Conservation (phyloP, 2,329 filamentous ascomycete species). For the Leptographium galeiforme region DNA sequence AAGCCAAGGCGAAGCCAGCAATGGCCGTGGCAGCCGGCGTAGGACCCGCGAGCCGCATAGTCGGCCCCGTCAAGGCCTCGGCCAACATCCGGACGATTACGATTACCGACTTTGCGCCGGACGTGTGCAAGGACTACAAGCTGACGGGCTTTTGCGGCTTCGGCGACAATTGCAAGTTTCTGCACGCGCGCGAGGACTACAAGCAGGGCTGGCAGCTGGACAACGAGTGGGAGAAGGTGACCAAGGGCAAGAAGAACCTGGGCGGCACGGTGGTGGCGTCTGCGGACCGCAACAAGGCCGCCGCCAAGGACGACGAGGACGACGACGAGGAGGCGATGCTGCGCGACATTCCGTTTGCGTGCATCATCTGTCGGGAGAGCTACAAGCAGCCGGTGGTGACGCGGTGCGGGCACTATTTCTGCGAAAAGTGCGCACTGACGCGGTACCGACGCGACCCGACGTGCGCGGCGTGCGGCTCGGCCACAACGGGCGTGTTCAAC, state of each 20-base stretch:
- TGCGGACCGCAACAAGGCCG: slow-evolving; percentile 31
- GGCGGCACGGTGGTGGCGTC: slow-evolving; percentile 49
- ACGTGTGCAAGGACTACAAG: slow-evolving; percentile 74
- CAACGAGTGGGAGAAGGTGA: slow-evolving; percentile 78
- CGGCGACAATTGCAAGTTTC: slow-evolving; percentile 70
- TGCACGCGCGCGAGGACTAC: slow-evolving; percentile 65
- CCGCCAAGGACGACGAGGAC: slow-evolving; percentile 27
- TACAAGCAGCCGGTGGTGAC: slow-evolving; percentile 77
- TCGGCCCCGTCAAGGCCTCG: slow-evolving; percentile 78
- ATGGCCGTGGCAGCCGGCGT: not conserved
- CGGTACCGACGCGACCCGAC: slow-evolving; percentile 76
- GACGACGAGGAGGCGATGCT: slow-evolving; percentile 57
- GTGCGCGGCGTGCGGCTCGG: slow-evolving; percentile 73
- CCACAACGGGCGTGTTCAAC: slow-evolving; percentile 80
- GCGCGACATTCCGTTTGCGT: slow-evolving; percentile 78
- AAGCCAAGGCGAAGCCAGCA: not conserved
- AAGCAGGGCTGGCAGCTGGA: slow-evolving; percentile 95
- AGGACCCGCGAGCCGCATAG: slow-evolving; percentile 24
- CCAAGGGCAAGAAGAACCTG: slow-evolving; percentile 53
- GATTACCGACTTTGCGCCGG: slow-evolving; percentile 77
- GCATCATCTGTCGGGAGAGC: slow-evolving; percentile 67
- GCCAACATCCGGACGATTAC: slow-evolving; percentile 87
- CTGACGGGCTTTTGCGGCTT: slow-evolving; percentile 46
- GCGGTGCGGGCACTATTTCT: slow-evolving; percentile 93
- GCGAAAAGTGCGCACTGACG: slow-evolving; percentile 75